Conservation (phyloP, 768 basidiomycete genomes). For the Butyriboletus loyo region DNA sequence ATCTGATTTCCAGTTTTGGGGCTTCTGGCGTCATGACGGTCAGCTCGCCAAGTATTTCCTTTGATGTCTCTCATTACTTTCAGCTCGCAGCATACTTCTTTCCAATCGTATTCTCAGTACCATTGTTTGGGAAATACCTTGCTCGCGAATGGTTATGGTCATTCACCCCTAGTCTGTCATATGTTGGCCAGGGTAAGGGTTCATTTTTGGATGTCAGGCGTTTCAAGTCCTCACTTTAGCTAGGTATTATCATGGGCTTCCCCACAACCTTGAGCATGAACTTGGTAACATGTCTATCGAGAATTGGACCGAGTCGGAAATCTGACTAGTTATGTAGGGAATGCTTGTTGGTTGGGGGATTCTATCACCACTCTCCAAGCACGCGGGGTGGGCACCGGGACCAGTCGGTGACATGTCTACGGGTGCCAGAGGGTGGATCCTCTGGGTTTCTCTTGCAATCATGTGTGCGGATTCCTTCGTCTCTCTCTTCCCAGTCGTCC, state of each 20-base stretch:
- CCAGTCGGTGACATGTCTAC: slow-evolving; percentile 81
- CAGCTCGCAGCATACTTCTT: slow-evolving; percentile 88
- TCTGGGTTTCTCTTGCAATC: slow-evolving; percentile 94
- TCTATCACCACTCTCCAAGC: slow-evolving; percentile 83
- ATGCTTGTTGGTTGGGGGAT: slow-evolving; percentile 98
- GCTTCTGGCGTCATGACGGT: slow-evolving; percentile 78
- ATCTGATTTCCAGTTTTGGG: slow-evolving; percentile 74
- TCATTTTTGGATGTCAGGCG: not conserved
- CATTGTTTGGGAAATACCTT: slow-evolving; percentile 77
- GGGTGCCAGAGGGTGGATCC: slow-evolving; percentile 93
- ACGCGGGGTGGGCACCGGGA: slow-evolving; percentile 89
- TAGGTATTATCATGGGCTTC: slow-evolving; percentile 97
- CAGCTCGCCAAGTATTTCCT: slow-evolving; percentile 20
- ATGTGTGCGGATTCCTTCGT: slow-evolving; percentile 93
- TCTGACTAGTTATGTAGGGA: slow-evolving; percentile 47
- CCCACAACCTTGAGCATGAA: slow-evolving; percentile 94
- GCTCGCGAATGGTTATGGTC: slow-evolving; percentile 92
- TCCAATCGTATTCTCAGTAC: slow-evolving; percentile 83
- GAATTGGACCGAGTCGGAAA: not conserved
- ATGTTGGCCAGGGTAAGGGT: slow-evolving; percentile 77
- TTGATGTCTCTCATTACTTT: slow-evolving; percentile 1
- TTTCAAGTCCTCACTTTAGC: slow-evolving; percentile 2
- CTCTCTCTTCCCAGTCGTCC: slow-evolving; percentile 73
- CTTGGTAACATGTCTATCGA: slow-evolving; percentile 46
- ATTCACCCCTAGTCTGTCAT: slow-evolving; percentile 88